Percentiles rank a stretch among this genome's conserved stretches.
These are phyloP conservation scores for Monosporascus sp. DNA, from an alignment of 2,329 filamentous ascomycete genomes.

Conservation along the genomic window DNA sequence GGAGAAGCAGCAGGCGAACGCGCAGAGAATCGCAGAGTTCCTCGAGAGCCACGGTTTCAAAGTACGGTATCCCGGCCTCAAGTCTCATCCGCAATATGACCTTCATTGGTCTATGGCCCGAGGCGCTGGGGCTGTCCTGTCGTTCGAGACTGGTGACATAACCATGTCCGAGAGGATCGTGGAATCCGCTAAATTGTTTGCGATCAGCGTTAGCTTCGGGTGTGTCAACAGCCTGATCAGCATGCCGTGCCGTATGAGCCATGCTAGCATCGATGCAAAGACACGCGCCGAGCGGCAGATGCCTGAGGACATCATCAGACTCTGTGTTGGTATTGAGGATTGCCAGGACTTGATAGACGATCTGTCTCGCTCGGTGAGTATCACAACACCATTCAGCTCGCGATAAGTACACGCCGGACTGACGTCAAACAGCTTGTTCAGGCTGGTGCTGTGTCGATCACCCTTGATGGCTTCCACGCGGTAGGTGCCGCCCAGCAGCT, in stretches of 20 bases:
- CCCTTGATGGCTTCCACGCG: constrained; percentile 76
- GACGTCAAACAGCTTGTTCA: constrained; percentile 65
- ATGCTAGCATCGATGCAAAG: constrained; percentile 95
- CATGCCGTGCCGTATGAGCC: constrained; percentile 99
- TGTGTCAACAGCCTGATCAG: constrained; percentile 98
- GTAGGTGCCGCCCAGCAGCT: constrained; percentile 16
- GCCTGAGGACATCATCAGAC: constrained; percentile 92
- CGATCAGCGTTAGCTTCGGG: constrained; percentile 94
- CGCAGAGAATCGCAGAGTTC: constrained; percentile 85
- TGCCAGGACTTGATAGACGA: constrained; percentile 88
- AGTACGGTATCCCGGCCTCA: constrained; percentile 89
- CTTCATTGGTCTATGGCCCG: constrained; percentile 94
- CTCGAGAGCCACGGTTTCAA: constrained; percentile 88
- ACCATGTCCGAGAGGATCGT: constrained; percentile 85
- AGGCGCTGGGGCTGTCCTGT: constrained; percentile 88
- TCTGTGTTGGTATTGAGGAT: constrained; percentile 97
- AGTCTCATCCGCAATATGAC: constrained; percentile 93
- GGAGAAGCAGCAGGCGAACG: constrained; percentile 96
- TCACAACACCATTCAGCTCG: constrained; percentile 1
- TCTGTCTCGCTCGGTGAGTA: constrained; percentile 78
- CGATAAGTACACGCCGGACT: constrained; percentile 9
- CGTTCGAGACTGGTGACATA: constrained; percentile 90
- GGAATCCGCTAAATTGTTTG: constrained; percentile 85
- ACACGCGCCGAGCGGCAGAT: constrained; percentile 83
- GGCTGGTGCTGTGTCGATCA: constrained; percentile 86